A percentile compares a stretch with the other conserved stretches of the same genome.
Conservation (phyloP, 139 green algal genomes). For the Chloropicon primus region DNA sequence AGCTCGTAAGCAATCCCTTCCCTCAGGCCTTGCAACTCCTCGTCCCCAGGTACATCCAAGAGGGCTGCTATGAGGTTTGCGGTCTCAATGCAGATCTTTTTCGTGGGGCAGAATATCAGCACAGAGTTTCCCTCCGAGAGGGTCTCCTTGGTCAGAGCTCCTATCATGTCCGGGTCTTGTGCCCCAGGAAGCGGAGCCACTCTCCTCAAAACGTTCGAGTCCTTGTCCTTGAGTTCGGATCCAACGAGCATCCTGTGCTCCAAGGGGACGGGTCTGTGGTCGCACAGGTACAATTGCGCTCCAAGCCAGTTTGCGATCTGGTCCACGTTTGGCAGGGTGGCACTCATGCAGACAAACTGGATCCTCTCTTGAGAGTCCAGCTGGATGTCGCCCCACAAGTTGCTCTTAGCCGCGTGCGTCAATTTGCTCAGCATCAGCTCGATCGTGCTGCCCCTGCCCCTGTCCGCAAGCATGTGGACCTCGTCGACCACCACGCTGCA, state of each 20-base stretch:
- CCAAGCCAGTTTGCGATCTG: conserved; percentile 66
- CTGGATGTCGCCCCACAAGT: background rate
- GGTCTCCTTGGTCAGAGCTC: background rate
- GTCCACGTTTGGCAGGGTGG: conserved; percentile 79
- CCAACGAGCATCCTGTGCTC: conserved; percentile 14
- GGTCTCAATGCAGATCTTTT: background rate
- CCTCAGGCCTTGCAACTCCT: background rate
- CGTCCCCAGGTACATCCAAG: background rate
- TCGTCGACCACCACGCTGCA: conserved; percentile 73
- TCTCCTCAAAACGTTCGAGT: background rate
- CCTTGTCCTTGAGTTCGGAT: background rate
- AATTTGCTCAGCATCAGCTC: conserved; percentile 97
- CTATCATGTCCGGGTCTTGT: background rate
- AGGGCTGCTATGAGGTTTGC: background rate
- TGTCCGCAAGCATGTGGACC: conserved; percentile 73
- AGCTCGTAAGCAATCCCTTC: background rate
- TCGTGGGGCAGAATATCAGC: background rate
- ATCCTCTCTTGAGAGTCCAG: conserved; percentile 9
- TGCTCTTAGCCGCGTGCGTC: conserved; percentile 26
- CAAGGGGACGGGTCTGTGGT: conserved; percentile 73
- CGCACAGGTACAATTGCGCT: conserved; percentile 68
- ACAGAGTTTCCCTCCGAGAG: background rate
- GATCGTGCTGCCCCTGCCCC: conserved; percentile 72
- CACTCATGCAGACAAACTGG: conserved; percentile 92
- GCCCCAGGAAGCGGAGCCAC: background rate